A percentile compares a stretch with the other conserved stretches of the same genome.
Conservation (phyloP, 2,329 filamentous ascomycete species). For the Fusarium multiceps region DNA sequence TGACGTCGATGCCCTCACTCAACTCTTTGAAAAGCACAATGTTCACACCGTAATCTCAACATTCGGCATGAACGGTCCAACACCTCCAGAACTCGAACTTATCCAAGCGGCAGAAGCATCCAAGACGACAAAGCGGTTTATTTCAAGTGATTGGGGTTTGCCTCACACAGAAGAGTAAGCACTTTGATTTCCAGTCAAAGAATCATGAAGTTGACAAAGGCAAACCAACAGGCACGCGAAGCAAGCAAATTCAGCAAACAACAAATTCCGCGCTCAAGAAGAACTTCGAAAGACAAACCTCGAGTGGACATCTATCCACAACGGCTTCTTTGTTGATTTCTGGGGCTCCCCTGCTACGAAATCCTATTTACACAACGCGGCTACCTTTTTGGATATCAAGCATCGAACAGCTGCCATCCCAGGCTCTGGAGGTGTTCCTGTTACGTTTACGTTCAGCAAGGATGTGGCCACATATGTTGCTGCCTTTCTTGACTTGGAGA, state of each 20-base stretch:
- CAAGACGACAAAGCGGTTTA: neutral
- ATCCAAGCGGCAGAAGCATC: constrained; percentile 1
- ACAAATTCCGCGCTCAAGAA: constrained; percentile 10
- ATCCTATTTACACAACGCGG: neutral
- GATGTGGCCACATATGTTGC: constrained; percentile 1
- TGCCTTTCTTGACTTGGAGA: neutral
- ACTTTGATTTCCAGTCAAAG: too few relatives aligned
- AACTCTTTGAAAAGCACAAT: constrained; percentile 13
- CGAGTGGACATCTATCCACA: constrained; percentile 4
- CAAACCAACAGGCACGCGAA: neutral
- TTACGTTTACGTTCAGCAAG: neutral
- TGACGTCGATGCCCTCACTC: neutral
- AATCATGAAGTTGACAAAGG: too few relatives aligned
- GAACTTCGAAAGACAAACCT: constrained; percentile 15
- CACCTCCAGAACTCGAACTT: neutral
- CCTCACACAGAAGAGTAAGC: constrained; percentile 7
- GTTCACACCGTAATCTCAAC: constrained; percentile 9
- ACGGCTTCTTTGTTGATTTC: constrained; percentile 19
- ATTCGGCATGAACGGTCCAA: neutral
- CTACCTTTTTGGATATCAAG: neutral
- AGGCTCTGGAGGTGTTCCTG: neutral
- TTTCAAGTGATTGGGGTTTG: constrained; percentile 13
- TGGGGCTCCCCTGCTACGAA: constrained; percentile 2
- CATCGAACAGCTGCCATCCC: constrained; percentile 1
- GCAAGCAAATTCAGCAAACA: constrained; percentile 1